Evolutionary conservation across 1,284 basidiomycete genomes (phyloP).

Genomic region (Filobasidium uniguttulatum): DNA sequence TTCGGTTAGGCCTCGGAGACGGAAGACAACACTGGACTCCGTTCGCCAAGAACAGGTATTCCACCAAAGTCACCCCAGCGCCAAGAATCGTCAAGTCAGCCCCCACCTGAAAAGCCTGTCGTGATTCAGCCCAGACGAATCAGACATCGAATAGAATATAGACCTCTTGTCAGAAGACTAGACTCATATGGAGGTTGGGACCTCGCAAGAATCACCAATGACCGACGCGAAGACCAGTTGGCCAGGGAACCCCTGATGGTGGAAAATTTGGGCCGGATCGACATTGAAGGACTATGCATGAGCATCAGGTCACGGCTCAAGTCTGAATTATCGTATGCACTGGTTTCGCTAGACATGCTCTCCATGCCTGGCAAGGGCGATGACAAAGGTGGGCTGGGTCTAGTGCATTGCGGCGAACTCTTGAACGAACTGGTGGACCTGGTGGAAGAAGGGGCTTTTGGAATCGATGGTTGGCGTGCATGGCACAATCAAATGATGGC

Average conservation of each 20-base stretch:
- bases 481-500: no score
- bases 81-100: background rate
- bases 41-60: no score
- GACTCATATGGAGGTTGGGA: slow-evolving; percentile 78
- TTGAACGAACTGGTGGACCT: slow-evolving; percentile 78
- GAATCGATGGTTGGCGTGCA: slow-evolving; percentile 41
- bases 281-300: slow-evolving; percentile 79
- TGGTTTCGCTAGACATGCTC: slow-evolving; percentile 78
- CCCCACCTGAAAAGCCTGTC: background rate
- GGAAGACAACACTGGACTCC: no score
- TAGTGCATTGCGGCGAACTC: slow-evolving; percentile 64
- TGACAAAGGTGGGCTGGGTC: slow-evolving; percentile 51
- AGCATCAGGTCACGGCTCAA: slow-evolving; percentile 73
- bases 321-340: slow-evolving; percentile 71
- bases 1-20: no score
- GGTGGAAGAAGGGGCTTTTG: slow-evolving; percentile 66
- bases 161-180: slow-evolving; percentile 62
- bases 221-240: background rate
- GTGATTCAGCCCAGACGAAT: slow-evolving; percentile 30
- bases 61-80: no score
- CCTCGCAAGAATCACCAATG: slow-evolving; percentile 29
- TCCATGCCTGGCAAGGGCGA: slow-evolving; percentile 35
- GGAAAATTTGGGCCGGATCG: slow-evolving; percentile 48
- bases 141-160: slow-evolving; percentile 79
- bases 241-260: slow-evolving; percentile 8